These are phyloP conservation scores for Medicago arabica DNA, from an alignment of 306 rosid species.

Conservation along the genomic window DNA sequence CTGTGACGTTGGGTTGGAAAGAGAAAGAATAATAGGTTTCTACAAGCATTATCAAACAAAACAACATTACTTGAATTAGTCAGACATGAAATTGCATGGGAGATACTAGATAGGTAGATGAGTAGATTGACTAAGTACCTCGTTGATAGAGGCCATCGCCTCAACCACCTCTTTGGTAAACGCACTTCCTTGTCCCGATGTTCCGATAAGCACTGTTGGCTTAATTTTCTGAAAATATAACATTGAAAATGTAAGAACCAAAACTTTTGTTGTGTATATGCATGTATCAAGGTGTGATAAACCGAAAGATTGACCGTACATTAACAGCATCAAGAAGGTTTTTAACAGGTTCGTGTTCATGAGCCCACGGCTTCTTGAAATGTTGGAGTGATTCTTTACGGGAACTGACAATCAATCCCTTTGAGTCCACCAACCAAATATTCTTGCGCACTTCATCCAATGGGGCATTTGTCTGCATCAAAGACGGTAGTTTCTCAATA, in stretches of 20 bases:
- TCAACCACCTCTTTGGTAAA: slow-evolving; percentile 87
- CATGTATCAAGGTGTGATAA: neutral
- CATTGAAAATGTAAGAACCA: slow-evolving; percentile 28
- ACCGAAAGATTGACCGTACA: slow-evolving; percentile 51
- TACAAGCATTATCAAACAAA: slow-evolving; percentile 32
- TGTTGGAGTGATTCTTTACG: slow-evolving; percentile 92
- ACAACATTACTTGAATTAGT: slow-evolving; percentile 13
- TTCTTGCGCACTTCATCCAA: slow-evolving; percentile 90
- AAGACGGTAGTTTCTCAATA: slow-evolving; percentile 40
- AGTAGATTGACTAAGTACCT: slow-evolving; percentile 56
- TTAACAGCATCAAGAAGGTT: slow-evolving; percentile 75
- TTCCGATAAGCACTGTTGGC: slow-evolving; percentile 94
- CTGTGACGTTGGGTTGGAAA: slow-evolving; percentile 63
- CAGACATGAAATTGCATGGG: slow-evolving; percentile 22
- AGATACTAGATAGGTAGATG: slow-evolving; percentile 1
- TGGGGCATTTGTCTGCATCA: slow-evolving; percentile 83
- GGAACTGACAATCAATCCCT: slow-evolving; percentile 88
- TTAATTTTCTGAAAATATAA: slow-evolving; percentile 68
- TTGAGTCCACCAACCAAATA: slow-evolving; percentile 95
- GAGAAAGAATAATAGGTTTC: slow-evolving; percentile 58
- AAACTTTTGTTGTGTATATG: neutral
- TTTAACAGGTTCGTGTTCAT: slow-evolving; percentile 76
- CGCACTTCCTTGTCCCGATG: slow-evolving; percentile 86
- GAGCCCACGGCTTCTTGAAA: slow-evolving; percentile 98
- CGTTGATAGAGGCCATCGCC: slow-evolving; percentile 76